Evolutionary conservation across 1,139 yeast genomes (phyloP).

Genomic region (Neolecta irregularis): DNA sequence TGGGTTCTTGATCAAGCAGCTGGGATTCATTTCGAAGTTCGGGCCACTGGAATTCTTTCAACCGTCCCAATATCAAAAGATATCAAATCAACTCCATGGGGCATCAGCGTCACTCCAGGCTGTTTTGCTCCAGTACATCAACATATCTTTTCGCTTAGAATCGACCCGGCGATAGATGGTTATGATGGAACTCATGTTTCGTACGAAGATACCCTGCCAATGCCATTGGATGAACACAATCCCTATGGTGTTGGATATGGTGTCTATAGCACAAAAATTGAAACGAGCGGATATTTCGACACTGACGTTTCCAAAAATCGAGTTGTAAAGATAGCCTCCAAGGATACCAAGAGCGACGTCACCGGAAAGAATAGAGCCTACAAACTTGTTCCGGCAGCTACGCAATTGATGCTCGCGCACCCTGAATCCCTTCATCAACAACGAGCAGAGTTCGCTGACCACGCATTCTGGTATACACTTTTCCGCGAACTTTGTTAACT

Average conservation of each 20-base stretch:
- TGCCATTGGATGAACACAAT: conserved; percentile 8
- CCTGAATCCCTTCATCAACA: conserved; percentile 59
- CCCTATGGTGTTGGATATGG: conserved; percentile 9
- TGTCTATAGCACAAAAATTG: conserved; percentile 4
- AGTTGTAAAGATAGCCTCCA: conserved; percentile 67
- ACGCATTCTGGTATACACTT: conserved; percentile 48
- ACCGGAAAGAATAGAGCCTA: conserved; percentile 62
- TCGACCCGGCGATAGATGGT: conserved; percentile 70
- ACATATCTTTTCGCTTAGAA: conserved; percentile 60
- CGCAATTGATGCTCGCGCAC: conserved; percentile 58
- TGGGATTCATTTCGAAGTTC: conserved; percentile 58
- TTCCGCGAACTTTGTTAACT: too few species aligned
- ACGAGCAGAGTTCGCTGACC: conserved; percentile 69
- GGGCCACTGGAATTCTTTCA: conserved; percentile 68
- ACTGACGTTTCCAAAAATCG: conserved; percentile 47
- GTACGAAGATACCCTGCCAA: conserved; percentile 7
- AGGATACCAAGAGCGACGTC: conserved; percentile 45
- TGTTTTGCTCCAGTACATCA: conserved; percentile 77
- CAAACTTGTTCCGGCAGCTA: conserved; percentile 62
- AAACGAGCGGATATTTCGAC: conserved; percentile 43
- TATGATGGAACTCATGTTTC: conserved; percentile 53
- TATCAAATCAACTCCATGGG: conserved; percentile 57
- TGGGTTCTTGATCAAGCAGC: conserved; percentile 77
- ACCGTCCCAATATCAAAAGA: conserved; percentile 51
- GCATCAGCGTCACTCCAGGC: conserved; percentile 63